These are phyloP conservation scores for Helotiales sp. DNA, from an alignment of 2,329 filamentous ascomycete genomes.

Conservation along the genomic window DNA sequence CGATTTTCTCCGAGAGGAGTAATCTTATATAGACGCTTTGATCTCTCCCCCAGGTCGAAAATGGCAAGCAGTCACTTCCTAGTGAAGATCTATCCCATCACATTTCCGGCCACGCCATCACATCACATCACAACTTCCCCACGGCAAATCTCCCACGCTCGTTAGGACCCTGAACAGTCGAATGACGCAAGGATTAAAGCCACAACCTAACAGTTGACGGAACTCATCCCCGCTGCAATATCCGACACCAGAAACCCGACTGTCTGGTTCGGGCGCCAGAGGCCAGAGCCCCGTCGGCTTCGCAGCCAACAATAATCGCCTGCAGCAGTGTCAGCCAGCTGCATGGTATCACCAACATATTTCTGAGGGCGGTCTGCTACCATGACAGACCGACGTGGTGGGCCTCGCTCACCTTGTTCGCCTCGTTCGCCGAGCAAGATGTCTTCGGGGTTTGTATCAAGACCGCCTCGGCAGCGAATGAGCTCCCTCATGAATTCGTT, in stretches of 20 bases:
- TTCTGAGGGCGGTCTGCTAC: background rate
- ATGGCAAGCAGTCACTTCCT: background rate
- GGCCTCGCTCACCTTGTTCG: too few relatives aligned
- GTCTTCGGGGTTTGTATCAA: conserved; percentile 26
- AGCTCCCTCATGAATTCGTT: conserved; percentile 34
- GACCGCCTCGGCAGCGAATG: conserved; percentile 24
- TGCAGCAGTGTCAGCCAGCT: background rate
- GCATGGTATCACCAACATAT: background rate
- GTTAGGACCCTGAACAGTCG: background rate
- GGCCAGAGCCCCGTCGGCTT: background rate
- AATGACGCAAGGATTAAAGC: background rate
- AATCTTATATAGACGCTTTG: background rate
- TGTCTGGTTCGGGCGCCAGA: background rate
- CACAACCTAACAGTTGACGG: background rate
- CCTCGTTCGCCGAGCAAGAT: conserved; percentile 14
- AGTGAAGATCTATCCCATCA: background rate
- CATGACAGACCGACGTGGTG: conserved; percentile 2
- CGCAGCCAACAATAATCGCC: background rate
- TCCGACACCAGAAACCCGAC: background rate
- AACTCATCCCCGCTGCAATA: background rate
- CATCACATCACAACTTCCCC: background rate
- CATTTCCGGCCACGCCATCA: background rate
- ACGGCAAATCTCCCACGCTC: background rate
- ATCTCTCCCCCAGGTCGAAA: background rate
- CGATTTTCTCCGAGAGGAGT: background rate